Conservation (phyloP, 2,329 filamentous ascomycete species). For the Apiospora sp. region DNA sequence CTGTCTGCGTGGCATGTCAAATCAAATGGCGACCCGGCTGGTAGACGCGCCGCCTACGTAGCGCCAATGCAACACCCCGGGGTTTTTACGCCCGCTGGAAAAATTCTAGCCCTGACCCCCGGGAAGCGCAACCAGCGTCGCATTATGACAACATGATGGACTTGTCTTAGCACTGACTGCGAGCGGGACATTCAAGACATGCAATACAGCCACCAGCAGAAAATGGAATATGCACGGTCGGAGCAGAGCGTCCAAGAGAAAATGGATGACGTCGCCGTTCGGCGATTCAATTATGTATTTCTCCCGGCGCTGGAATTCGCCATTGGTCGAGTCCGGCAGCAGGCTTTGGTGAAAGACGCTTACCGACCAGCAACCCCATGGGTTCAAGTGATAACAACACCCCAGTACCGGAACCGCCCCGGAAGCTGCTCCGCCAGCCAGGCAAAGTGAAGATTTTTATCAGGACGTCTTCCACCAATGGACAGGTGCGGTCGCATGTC, state of each 20-base stretch:
- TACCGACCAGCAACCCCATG: neutral
- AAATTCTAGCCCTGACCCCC: neutral
- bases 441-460: neutral
- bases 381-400: neutral
- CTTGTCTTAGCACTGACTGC: conserved; percentile 16
- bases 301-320: neutral
- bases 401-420: neutral
- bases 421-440: neutral
- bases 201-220: neutral
- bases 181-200: neutral
- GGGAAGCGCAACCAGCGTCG: neutral
- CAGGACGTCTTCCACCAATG: neutral
- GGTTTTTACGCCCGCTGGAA: neutral
- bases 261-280: neutral
- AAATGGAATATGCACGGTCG: neutral
- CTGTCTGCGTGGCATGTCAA: neutral
- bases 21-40: neutral
- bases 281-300: neutral
- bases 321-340: neutral
- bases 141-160: conserved; percentile 2
- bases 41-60: conserved; percentile 8
- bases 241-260: neutral
- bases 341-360: neutral
- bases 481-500: neutral
- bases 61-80: neutral